Evolutionary conservation across 73 alveolate genomes (phyloP).

Genomic region (Paramecium primaurelia): DNA sequence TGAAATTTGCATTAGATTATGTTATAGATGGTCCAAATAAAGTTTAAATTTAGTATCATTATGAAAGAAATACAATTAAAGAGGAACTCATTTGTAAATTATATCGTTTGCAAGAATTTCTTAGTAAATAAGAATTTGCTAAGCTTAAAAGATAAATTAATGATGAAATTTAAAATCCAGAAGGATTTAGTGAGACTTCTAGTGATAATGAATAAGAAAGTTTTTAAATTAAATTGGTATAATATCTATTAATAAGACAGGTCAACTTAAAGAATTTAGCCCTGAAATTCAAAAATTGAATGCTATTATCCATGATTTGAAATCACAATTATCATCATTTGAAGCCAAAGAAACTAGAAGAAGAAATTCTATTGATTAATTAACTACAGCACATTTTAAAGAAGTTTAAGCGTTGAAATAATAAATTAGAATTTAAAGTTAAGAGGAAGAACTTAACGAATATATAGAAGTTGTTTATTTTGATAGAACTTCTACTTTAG

Average conservation of each 20-base stretch:
- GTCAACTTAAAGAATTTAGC: conserved; percentile 12
- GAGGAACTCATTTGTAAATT: background rate
- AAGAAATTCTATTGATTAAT: background rate
- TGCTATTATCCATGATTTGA: background rate
- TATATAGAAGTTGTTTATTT: conserved; percentile 17
- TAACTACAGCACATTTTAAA: conserved; percentile 16
- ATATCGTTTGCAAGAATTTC: background rate
- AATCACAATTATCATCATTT: background rate
- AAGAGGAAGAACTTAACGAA: background rate
- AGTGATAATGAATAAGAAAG: conserved; percentile 41
- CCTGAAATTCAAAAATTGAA: conserved; percentile 30
- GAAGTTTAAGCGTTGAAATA: background rate
- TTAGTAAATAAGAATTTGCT: background rate
- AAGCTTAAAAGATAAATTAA: background rate
- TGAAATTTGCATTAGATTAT: background rate
- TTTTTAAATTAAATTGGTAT: conserved; percentile 27
- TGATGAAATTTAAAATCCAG: background rate
- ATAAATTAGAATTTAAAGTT: background rate
- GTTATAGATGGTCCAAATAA: conserved; percentile 26
- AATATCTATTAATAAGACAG: conserved; percentile 15
- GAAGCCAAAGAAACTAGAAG: background rate
- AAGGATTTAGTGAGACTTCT: conserved; percentile 5
- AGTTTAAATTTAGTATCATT: background rate
- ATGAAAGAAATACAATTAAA: background rate
- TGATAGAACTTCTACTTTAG: conserved; percentile 35